Percentiles rank a stretch among this genome's conserved stretches.
Evolutionary conservation across 805 yeast species (phyloP).

Genomic region (Saccharomycopsis javanensis): DNA sequence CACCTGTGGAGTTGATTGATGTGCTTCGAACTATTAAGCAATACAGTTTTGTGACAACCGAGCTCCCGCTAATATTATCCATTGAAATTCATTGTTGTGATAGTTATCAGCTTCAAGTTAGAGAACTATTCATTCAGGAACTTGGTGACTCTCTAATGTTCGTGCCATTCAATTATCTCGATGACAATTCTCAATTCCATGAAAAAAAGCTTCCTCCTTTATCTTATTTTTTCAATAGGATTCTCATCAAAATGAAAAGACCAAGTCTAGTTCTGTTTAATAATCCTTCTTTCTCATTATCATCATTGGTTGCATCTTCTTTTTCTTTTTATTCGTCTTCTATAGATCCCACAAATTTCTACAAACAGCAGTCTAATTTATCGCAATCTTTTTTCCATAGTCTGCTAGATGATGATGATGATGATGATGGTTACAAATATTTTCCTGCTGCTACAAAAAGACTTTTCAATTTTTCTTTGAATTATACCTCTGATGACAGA

Average conservation of each 20-base stretch:
- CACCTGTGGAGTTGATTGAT: constrained; percentile 55
- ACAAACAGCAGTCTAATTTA: constrained; percentile 19
- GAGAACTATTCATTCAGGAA: constrained; percentile 39
- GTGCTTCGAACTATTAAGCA: constrained; percentile 68
- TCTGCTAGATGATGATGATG: constrained; percentile 14
- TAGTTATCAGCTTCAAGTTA: constrained; percentile 56
- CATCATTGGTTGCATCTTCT: neutral
- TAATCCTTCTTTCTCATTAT: neutral
- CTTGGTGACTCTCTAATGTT: constrained; percentile 51
- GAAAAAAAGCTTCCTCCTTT: constrained; percentile 73
- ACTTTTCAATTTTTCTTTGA: neutral
- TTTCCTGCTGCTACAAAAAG: neutral
- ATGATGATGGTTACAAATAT: neutral
- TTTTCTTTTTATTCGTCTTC: too few species aligned
- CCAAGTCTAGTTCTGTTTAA: constrained; percentile 21
- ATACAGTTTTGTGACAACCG: constrained; percentile 82
- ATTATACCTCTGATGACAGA: neutral
- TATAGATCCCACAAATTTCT: neutral
- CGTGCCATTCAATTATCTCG: constrained; percentile 28
- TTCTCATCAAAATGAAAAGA: constrained; percentile 73
- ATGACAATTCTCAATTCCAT: constrained; percentile 9
- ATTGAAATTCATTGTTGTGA: constrained; percentile 73
- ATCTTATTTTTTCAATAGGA: constrained; percentile 51
- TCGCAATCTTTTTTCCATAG: constrained; percentile 19
- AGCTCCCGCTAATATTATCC: constrained; percentile 77